Evolutionary conservation across 164 flowering plant species (phyloP), one percentile per base, ranked within the genome.

Genomic region (Chloranthus sessilifolius): DNA sequence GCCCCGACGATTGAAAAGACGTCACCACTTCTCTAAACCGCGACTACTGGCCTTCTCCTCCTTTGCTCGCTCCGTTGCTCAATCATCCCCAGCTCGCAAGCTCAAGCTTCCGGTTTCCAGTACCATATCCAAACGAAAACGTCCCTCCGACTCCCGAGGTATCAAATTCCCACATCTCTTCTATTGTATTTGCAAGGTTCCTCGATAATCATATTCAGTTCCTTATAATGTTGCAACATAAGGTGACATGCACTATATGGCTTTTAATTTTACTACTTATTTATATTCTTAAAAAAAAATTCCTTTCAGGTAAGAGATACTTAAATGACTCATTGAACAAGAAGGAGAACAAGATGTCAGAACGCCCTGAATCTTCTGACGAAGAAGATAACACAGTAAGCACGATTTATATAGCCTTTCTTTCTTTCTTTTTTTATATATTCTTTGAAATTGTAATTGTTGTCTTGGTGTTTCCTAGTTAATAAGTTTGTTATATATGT

Each of bases 321-420:
- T n/a, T n/a, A n/a, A 55, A 70, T 33, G 49, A 39, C 17, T 10
- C 17, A 19, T 3, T 52, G 37, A 57, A 69, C 30, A 66, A 64
- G 24, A 56, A 63, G 50, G 59, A 50, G 37, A 57, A 69, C 30
- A 66, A 64, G 24, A 56, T 61, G 50, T 59, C 12, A 9, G 53
- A 44, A 33, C 28, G 25, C 6, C 41, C 63, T 3, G 74, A 66
- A 38, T 77, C 88, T 60, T 83, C 79, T 48, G 75, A 62, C 27
- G 84, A 71, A 30, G 87, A 75, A 60, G 74, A 65, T 21, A 63
- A 63, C 40, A 77, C 70, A 23, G 95, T 85, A 68, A 77, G 77
- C 26, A 29, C 20, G 10, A 39, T 21, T 12, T 28, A 21, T 28
- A 19, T 33, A n/a, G 8, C 44, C 15, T 25, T 20, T 45, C 11